A percentile compares a stretch with the other conserved stretches of the same genome.
These are phyloP conservation scores for Leucocoprinus sp. DNA, from an alignment of 768 basidiomycete genomes.

Conservation along the genomic window DNA sequence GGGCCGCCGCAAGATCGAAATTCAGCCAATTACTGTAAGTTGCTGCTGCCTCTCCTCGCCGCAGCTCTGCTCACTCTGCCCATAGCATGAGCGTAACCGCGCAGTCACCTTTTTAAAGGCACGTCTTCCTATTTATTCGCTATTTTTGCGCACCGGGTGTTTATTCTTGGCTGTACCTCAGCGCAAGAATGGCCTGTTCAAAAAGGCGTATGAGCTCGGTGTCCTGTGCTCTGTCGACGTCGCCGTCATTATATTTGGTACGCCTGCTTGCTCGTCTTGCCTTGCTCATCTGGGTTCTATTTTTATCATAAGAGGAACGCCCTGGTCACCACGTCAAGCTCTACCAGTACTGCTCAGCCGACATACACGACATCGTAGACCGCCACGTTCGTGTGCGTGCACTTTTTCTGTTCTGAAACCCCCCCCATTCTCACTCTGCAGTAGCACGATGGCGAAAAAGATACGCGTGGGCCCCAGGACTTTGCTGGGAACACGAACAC, in stretches of 20 bases:
- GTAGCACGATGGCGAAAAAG: conserved; percentile 44
- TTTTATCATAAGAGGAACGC: conserved; percentile 57
- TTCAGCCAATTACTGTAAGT: conserved; percentile 70
- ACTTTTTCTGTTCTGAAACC: conserved; percentile 4
- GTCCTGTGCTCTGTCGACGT: conserved; percentile 85
- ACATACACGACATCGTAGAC: conserved; percentile 62
- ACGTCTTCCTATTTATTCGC: conserved; percentile 36
- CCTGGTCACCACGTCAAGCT: conserved; percentile 75
- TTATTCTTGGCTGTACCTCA: conserved; percentile 37
- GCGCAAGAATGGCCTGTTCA: conserved; percentile 88
- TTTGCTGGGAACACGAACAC: conserved; percentile 30
- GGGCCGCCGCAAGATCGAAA: conserved; percentile 77
- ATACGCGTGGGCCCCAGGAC: conserved; percentile 36
- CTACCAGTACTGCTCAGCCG: conserved; percentile 72
- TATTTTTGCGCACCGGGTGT: conserved; percentile 50
- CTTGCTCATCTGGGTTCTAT: conserved; percentile 28
- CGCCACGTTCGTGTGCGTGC: conserved; percentile 45
- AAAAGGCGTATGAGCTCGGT: conserved; percentile 87
- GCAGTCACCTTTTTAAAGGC: conserved; percentile 89
- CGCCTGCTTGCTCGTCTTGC: conserved; percentile 8
- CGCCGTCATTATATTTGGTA: conserved; percentile 77
- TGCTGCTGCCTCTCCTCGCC: conserved; percentile 12
- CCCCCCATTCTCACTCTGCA: conserved; percentile 10
- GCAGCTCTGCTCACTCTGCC: conserved; percentile 23
- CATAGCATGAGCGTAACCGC: conserved; percentile 86